Percentiles rank a stretch among this genome's conserved stretches.
Conservation (phyloP, 1,284 basidiomycete genomes). For the Lignosus rhinocerotis region DNA sequence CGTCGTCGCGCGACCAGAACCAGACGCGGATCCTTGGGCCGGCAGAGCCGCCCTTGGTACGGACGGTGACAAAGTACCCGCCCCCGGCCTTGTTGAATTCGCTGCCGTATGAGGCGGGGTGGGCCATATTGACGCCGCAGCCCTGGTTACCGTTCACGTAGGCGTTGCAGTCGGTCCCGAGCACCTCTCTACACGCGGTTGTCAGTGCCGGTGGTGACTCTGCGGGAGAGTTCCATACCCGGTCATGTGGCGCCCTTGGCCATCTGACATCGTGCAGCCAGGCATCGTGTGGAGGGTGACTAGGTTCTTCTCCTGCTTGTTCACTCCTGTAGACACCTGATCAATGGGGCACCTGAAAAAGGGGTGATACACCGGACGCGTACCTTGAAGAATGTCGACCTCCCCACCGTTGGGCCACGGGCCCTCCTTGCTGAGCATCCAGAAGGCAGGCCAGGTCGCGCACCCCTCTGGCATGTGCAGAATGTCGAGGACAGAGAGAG, state of each 20-base stretch:
- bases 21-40: slow-evolving; percentile 47
- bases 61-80: slow-evolving; percentile 51
- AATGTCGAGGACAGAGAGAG: slow-evolving; percentile 50
- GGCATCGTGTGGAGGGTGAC: slow-evolving; percentile 56
- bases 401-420: too few relatives aligned
- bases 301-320: slow-evolving; percentile 42
- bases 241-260: slow-evolving; percentile 31
- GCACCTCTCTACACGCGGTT: slow-evolving; percentile 30
- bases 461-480: slow-evolving; percentile 59
- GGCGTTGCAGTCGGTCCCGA: slow-evolving; percentile 51
- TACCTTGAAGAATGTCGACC: slow-evolving; percentile 54
- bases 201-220: background rate
- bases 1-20: slow-evolving; percentile 52
- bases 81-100: slow-evolving; percentile 52
- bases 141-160: slow-evolving; percentile 55
- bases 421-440: slow-evolving; percentile 63
- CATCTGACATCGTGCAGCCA: slow-evolving; percentile 44
- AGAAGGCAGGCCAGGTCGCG: slow-evolving; percentile 66
- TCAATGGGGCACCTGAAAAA: background rate
- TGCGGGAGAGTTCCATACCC: slow-evolving; percentile 42
- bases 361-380: background rate
- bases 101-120: slow-evolving; percentile 47
- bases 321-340: slow-evolving; percentile 38
- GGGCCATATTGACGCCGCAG: slow-evolving; percentile 57
- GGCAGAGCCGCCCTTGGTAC: slow-evolving; percentile 27